These are phyloP conservation scores for Yamadazyma trypodendri DNA, from an alignment of 1,139 yeast species.

Conservation along the genomic window DNA sequence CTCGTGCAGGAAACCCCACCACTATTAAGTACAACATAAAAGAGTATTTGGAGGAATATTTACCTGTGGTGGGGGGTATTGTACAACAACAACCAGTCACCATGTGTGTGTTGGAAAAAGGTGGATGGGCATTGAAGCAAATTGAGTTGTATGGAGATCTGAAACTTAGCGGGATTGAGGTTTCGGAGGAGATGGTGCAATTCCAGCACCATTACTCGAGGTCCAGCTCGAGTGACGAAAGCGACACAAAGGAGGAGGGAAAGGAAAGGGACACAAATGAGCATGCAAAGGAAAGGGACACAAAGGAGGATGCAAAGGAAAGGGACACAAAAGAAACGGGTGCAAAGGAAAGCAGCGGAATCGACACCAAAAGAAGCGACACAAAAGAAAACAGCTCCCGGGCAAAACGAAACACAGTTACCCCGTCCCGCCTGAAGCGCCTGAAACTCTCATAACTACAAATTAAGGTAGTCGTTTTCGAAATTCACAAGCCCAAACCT, in stretches of 20 bases:
- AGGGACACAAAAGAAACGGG: too few relatives aligned
- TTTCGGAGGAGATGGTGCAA: conserved; percentile 12
- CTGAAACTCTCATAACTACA: too few relatives aligned
- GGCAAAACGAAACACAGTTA: too few relatives aligned
- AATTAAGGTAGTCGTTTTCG: conserved; percentile 33
- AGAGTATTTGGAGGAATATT: conserved; percentile 37
- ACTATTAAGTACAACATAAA: conserved; percentile 41
- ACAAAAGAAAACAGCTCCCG: too few relatives aligned
- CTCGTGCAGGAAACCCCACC: conserved; percentile 29
- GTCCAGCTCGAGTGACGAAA: background rate
- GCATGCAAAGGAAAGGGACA: too few relatives aligned
- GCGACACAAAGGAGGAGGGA: too few relatives aligned
- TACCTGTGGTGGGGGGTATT: conserved; percentile 23
- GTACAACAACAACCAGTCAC: conserved; percentile 9
- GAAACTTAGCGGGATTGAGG: conserved; percentile 24
- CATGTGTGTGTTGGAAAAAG: conserved; percentile 29
- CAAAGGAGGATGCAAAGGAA: too few relatives aligned
- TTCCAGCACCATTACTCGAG: conserved; percentile 5
- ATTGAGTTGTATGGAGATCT: conserved; percentile 25
- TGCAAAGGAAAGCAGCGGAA: too few relatives aligned
- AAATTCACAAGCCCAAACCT: conserved; percentile 39
- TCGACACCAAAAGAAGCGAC: too few relatives aligned
- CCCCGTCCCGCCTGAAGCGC: too few relatives aligned
- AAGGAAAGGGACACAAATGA: too few relatives aligned
- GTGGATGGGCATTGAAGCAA: conserved; percentile 40